Base-by-base conservation (phyloP, 108 stramenopile genomes). In the Pseudonitzschia multistriata region DNA sequence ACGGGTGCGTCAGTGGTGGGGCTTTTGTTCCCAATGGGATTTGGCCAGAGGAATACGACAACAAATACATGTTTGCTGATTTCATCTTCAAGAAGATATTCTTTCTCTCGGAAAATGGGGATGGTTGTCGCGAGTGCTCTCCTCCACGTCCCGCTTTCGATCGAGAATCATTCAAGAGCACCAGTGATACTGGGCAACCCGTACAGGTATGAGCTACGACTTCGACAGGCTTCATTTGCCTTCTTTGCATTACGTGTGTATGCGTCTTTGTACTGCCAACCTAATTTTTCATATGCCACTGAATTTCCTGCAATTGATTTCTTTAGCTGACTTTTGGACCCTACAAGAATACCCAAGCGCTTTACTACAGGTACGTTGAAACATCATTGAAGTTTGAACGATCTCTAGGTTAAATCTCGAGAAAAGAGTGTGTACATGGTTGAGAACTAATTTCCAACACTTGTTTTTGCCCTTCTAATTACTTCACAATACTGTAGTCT, bases 11-110 rank as follows among this genome's bases (percentile, higher is more conserved):
- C 24, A 47, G 45, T 15, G 59, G 66, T 2, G 78, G 78, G 53
- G 53, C 59, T 13, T 73, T 79, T 34, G 68, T 74, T 21, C 78
- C 78, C 13, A 66, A 64, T 17, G 54, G 47, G 24, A 27, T 66
- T n/a, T 79, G 78, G 78, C 78, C 78, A 5, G 13, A 19, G n/a
- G 29, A 56, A 19, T 79, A 60, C 47, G 49, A 70, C 29, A 70
- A 49, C 15, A 34, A 56, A 31, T 73, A 29, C 61, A 17, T 79
- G 11, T 79, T 64, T 36, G 50, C 65, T 21, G 78, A 79, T 35
- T 79, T 74, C 54, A 57, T 72, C 34, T 68, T 55, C 15, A 67
- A 68, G 24, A 22, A 60, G 39, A 72, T 78, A 21, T 72, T 67
- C 55, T 10, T 25, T 53, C 17, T 78, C 6, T 17, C 6, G 34